phyloP scores from a whole-genome alignment of 331 rosid genomes.

The Acacia concinna region DNA sequence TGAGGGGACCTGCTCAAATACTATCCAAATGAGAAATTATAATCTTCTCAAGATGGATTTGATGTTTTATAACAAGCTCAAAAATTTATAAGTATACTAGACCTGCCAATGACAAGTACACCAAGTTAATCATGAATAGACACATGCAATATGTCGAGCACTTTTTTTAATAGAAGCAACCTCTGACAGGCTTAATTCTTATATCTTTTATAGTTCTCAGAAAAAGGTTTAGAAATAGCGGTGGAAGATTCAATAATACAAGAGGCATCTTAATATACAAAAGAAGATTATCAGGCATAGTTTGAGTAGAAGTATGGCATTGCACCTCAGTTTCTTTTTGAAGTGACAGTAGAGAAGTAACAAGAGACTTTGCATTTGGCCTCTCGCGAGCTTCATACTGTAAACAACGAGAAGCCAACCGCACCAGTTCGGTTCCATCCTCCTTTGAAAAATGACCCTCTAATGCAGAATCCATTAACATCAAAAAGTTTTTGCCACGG shows the following conservation, averaged over 20 bases:
- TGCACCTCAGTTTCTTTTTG: conserved; percentile 92
- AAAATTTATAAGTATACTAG: not conserved
- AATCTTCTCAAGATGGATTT: conserved; percentile 35
- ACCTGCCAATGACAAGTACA: not conserved
- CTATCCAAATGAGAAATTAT: conserved; percentile 52
- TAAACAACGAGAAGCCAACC: conserved; percentile 89
- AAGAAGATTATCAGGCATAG: not conserved
- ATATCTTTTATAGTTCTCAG: not conserved
- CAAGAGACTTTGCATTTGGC: conserved; percentile 92
- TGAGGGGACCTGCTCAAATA: conserved; percentile 72
- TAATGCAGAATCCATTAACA: conserved; percentile 95
- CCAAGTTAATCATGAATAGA: not conserved
- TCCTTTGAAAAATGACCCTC: conserved; percentile 96
- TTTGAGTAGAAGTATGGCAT: not conserved
- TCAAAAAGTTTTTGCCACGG: conserved; percentile 86
- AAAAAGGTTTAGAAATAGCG: not conserved
- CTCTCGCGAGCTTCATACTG: conserved; percentile 98
- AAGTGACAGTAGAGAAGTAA: conserved; percentile 71
- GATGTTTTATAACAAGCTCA: conserved; percentile 6
- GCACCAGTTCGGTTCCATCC: conserved; percentile 93
- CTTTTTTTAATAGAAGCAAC: not conserved
- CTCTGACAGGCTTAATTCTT: not conserved
- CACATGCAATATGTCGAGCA: not conserved
- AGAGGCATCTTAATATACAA: not conserved
- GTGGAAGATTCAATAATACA: not conserved